Conservation (phyloP, 768 basidiomycete species). For the Boletus subcaerulescens region DNA sequence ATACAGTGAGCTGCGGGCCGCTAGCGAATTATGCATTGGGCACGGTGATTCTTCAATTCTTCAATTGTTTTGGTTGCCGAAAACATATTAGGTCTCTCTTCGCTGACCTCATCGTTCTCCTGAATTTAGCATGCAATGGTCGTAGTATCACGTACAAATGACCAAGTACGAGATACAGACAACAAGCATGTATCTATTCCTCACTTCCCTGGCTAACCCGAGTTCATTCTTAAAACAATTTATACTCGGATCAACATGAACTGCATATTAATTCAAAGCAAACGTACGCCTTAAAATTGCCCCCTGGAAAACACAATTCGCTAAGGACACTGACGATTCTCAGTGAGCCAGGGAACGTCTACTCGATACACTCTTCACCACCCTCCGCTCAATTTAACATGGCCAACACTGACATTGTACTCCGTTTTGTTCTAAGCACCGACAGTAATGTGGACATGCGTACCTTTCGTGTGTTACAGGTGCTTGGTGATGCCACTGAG, state of each 20-base stretch:
- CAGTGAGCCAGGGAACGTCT: neutral
- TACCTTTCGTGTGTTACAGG: constrained; percentile 41
- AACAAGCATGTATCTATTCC: constrained; percentile 12
- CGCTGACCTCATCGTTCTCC: constrained; percentile 25
- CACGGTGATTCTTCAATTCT: neutral
- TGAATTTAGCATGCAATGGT: constrained; percentile 21
- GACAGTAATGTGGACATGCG: constrained; percentile 38
- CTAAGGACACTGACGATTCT: neutral
- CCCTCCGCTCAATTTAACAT: constrained; percentile 16
- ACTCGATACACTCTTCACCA: neutral
- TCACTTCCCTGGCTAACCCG: constrained; percentile 12
- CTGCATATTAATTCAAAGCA: constrained; percentile 10
- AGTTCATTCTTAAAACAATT: constrained; percentile 16
- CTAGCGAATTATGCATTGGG: neutral
- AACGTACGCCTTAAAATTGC: constrained; percentile 7
- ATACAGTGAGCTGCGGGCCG: neutral
- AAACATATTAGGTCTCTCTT: neutral
- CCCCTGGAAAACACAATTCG: neutral
- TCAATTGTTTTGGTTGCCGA: neutral
- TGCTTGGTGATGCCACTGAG: constrained; percentile 25
- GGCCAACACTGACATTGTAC: constrained; percentile 35
- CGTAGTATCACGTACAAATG: constrained; percentile 28
- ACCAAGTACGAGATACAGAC: constrained; percentile 5
- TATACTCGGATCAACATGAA: constrained; percentile 23
- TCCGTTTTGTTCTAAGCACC: constrained; percentile 37